phyloP scores from a whole-genome alignment of 1,139 yeast species.

The Protomyces gravidus region DNA sequence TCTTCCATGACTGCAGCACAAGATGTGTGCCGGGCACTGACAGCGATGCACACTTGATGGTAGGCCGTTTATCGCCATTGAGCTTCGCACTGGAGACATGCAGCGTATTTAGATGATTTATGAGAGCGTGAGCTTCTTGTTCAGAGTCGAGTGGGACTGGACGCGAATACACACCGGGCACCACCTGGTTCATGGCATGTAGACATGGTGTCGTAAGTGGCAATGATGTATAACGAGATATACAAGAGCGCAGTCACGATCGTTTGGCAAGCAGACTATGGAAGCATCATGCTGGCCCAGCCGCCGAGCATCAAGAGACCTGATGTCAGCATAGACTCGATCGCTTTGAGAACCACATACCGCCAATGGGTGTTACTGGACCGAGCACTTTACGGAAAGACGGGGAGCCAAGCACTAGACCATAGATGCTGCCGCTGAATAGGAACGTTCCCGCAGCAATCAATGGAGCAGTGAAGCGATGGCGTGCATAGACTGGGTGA shows the following conservation, averaged over 20 bases:
- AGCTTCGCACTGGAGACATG: conserved; percentile 11
- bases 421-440: conserved; percentile 29
- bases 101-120: background rate
- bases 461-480: conserved; percentile 1
- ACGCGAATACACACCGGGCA: background rate
- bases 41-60: conserved; percentile 19
- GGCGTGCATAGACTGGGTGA: conserved; percentile 17
- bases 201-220: background rate
- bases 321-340: background rate
- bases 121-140: conserved; percentile 6
- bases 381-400: conserved; percentile 21
- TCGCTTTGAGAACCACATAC: background rate
- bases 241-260: background rate
- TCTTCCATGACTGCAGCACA: conserved; percentile 18
- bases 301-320: background rate
- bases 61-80: conserved; percentile 28
- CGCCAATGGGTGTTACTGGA: conserved; percentile 30
- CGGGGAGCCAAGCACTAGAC: conserved; percentile 21
- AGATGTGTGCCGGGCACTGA: conserved; percentile 1
- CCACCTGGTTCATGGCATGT: background rate
- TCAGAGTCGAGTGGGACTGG: background rate
- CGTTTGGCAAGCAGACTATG: background rate
- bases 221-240: background rate
- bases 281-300: background rate
- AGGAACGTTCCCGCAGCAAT: conserved; percentile 26